These are phyloP conservation scores for Senecio squalidus DNA, from an alignment of 140 eudicot species.

Conservation along the genomic window DNA sequence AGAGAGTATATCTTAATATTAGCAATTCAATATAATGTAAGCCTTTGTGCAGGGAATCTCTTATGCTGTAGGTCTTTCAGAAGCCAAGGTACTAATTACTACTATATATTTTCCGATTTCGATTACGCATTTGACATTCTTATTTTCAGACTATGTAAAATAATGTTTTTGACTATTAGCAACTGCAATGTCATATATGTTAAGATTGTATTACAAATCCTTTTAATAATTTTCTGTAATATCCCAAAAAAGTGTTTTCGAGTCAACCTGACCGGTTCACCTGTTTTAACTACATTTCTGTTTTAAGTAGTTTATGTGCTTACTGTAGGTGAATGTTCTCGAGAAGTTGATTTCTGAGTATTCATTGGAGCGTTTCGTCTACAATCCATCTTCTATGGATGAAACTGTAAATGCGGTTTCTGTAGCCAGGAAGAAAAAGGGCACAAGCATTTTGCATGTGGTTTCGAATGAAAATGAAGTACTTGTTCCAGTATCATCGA, in stretches of 20 bases:
- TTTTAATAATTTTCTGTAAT: background rate
- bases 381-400: conserved; percentile 36
- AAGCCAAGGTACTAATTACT: conserved; percentile 37
- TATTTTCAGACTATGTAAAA: background rate
- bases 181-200: too few species aligned
- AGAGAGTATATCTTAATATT: background rate
- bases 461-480: conserved; percentile 39
- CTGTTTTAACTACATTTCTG: background rate
- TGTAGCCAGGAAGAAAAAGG: conserved; percentile 46
- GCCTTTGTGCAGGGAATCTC: conserved; percentile 52
- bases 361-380: conserved; percentile 34
- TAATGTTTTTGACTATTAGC: too few species aligned
- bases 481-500: conserved; percentile 10
- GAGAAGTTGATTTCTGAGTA: conserved; percentile 40
- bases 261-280: background rate
- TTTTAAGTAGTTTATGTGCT: background rate
- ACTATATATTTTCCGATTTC: too few species aligned
- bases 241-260: background rate
- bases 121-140: too few species aligned
- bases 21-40: background rate
- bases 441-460: conserved; percentile 41
- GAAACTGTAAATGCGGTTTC: conserved; percentile 37
- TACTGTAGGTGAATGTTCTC: conserved; percentile 50
- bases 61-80: conserved; percentile 46
- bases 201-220: too few species aligned